phyloP scores from a whole-genome alignment of 129 eudicot species.

The Flaveria bidentis region DNA sequence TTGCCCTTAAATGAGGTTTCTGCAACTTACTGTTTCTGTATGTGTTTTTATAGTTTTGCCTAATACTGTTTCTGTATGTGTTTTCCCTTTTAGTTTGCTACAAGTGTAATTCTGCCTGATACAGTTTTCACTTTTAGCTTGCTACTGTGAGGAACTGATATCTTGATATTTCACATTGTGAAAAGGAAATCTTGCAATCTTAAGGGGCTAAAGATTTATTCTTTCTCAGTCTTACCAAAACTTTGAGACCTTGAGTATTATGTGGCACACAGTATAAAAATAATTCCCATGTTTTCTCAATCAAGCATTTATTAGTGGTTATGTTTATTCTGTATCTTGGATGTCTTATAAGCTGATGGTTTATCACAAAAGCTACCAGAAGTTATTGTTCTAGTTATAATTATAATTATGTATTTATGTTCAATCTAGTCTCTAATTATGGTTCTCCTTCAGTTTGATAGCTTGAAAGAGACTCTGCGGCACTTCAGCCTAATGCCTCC shows the following conservation, averaged over 20 bases:
- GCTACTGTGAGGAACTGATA: neutral
- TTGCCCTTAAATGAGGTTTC: neutral
- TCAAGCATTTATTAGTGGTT: neutral
- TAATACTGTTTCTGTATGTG: too few species aligned
- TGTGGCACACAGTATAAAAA: neutral
- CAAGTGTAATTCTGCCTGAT: neutral
- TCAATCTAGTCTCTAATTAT: constrained; percentile 21
- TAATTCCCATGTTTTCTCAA: neutral
- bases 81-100: neutral
- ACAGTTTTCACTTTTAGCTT: neutral
- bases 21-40: neutral
- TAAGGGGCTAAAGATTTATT: neutral
- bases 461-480: constrained; percentile 73
- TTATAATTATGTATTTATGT: too few species aligned
- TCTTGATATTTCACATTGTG: constrained; percentile 15
- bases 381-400: neutral
- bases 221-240: neutral
- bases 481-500: constrained; percentile 95
- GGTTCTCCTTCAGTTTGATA: constrained; percentile 65
- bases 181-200: constrained; percentile 1
- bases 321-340: neutral
- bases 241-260: neutral
- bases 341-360: neutral
- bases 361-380: neutral
- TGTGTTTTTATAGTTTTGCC: neutral